A percentile compares a stretch with the other conserved stretches of the same genome.
Conservation (phyloP, 2,329 filamentous ascomycete genomes). For the Coniochaeta ligniaria region DNA sequence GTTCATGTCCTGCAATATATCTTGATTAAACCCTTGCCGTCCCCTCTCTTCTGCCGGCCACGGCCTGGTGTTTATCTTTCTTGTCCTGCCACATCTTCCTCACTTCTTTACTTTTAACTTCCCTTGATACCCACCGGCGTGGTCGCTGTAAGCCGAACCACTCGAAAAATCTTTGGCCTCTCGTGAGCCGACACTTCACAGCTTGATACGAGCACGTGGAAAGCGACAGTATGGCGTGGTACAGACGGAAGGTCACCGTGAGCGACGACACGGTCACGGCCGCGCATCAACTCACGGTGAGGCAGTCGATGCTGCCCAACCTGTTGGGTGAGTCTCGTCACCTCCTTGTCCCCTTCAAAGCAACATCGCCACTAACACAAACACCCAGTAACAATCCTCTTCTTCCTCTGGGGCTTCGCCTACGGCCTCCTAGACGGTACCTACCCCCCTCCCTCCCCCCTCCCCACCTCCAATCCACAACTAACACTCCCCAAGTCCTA, state of each 20-base stretch:
- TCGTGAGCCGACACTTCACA: too few species aligned
- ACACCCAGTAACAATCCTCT: not conserved
- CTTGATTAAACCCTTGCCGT: not conserved
- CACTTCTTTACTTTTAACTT: not conserved
- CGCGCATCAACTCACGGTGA: conserved; percentile 9
- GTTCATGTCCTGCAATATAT: not conserved
- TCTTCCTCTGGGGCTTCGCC: conserved; percentile 6
- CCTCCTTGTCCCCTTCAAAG: too few species aligned
- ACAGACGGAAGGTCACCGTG: conserved; percentile 23
- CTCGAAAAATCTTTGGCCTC: too few species aligned
- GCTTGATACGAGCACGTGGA: not conserved
- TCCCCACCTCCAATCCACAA: too few species aligned
- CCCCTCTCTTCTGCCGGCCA: not conserved
- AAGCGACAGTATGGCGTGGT: conserved; percentile 16
- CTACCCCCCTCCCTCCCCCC: too few species aligned
- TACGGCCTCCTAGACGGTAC: conserved; percentile 37
- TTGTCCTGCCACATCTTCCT: not conserved
- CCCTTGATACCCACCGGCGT: not conserved
- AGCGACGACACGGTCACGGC: conserved; percentile 23
- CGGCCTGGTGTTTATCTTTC: not conserved
- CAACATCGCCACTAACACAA: not conserved
- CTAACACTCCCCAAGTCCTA: too few species aligned
- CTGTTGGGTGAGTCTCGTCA: not conserved
- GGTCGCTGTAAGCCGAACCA: not conserved
- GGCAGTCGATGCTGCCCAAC: not conserved